Percentiles rank a stretch among this genome's conserved stretches.
Evolutionary conservation across 2,329 filamentous ascomycete species (phyloP).

Genomic region (Colletotrichum simmondsii): DNA sequence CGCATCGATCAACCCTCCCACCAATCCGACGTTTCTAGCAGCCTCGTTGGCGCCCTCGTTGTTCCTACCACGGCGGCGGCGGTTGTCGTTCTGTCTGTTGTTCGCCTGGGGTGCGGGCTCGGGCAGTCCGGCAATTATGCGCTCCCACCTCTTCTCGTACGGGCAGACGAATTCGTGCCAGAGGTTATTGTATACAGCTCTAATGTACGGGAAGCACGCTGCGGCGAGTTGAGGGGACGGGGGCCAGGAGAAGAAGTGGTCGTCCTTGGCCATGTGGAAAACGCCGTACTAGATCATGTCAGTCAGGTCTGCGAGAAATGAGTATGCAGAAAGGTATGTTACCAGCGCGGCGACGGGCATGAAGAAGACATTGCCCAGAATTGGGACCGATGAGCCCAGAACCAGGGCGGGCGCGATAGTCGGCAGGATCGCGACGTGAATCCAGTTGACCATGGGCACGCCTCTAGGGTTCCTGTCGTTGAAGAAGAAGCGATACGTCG

Average conservation of each 20-base stretch:
- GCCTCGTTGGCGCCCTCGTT: constrained; percentile 31
- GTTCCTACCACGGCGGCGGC: constrained; percentile 11
- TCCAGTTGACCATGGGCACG: constrained; percentile 32
- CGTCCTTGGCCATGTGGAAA: constrained; percentile 55
- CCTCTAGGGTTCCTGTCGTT: constrained; percentile 22
- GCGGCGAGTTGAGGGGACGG: constrained; percentile 63
- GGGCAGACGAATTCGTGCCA: constrained; percentile 58
- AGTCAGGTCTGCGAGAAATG: constrained; percentile 12
- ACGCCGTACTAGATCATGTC: constrained; percentile 55
- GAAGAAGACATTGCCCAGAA: constrained; percentile 53
- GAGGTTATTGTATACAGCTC: constrained; percentile 56
- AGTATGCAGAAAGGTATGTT: constrained; percentile 9
- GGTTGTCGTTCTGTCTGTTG: constrained; percentile 12
- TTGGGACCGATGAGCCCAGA: constrained; percentile 55
- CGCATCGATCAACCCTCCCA: constrained; percentile 37
- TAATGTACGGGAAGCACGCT: constrained; percentile 56
- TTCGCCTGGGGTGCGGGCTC: constrained; percentile 29
- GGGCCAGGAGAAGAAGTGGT: constrained; percentile 62
- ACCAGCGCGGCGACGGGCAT: constrained; percentile 56
- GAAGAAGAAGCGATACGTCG: constrained; percentile 36
- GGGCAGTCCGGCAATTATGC: constrained; percentile 53
- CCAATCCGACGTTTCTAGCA: constrained; percentile 33
- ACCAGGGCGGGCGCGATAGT: constrained; percentile 59
- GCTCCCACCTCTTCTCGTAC: constrained; percentile 61
- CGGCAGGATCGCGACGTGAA: constrained; percentile 44